Base-by-base conservation (phyloP, 768 basidiomycete species). In the Tephrocybe sp. region DNA sequence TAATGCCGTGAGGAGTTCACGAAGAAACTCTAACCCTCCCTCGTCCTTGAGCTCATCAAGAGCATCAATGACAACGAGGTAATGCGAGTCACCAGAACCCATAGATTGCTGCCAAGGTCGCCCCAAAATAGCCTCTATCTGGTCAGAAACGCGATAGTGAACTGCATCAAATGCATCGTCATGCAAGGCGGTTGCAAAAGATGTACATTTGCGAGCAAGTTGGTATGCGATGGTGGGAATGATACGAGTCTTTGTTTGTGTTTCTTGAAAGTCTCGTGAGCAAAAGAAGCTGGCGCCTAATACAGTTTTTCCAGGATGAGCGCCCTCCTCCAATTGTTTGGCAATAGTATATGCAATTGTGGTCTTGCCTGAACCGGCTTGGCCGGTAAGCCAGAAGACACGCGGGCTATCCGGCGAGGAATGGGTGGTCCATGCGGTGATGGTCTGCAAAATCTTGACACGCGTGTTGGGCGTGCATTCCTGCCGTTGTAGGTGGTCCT, bases 391-490 rank as follows among this genome's bases (percentile, higher is more conserved):
- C 45, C 50, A 56, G 21, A 48, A 48, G 18, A 56, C 18, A 1
- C 55, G 51, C 28, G 54, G 49, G 39, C 54, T 55, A 14, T 47
- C 55, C 1, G 39, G 18, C 10, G 59, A 58, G 17, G 41, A 44
- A 30, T 62, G 43, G 5, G 58, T 53, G 8, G 58, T 64, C 67
- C 65, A 68, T 21, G 30, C 20, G 4, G 21, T 33, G 18, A 67
- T 62, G 1, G 57, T 33, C 15, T 56, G 21, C 18, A 65, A 47
- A 14, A 67, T 63, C 12, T 42, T 3, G 39, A 62, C 60, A 20
- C 66, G 62, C 3, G 66, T 67, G 54, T 58, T 61, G 4, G 47
- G 53, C 17, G 62, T 65, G 51, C 66, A 69, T 4, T 9, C 15
- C 6, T 30, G 5, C 36, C 47, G 25, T n/a, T n/a, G n/a, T n/a